Percentiles rank a stretch among this genome's conserved stretches.
Evolutionary conservation across 1,139 yeast species (phyloP).

Genomic region (Debaryomycetaceae sp.): DNA sequence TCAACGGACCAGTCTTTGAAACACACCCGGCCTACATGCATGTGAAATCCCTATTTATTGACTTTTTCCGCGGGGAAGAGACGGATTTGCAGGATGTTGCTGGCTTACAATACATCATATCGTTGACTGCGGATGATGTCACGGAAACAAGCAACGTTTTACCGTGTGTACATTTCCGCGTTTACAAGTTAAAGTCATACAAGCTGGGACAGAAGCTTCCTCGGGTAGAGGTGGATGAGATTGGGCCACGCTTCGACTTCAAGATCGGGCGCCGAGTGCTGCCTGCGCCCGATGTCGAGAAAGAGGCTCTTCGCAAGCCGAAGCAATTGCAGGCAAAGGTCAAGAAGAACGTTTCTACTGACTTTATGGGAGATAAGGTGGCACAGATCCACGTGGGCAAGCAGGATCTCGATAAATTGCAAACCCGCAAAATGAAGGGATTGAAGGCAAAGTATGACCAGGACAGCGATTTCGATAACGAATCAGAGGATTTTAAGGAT

Average conservation of each 20-base stretch:
- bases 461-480: slow-evolving; percentile 39
- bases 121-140: slow-evolving; percentile 69
- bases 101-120: slow-evolving; percentile 83
- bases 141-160: slow-evolving; percentile 49
- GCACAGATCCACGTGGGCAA: slow-evolving; percentile 95
- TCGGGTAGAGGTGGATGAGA: slow-evolving; percentile 86
- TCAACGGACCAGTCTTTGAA: slow-evolving; percentile 89
- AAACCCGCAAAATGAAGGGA: slow-evolving; percentile 98
- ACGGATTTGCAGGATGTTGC: slow-evolving; percentile 86
- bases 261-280: slow-evolving; percentile 77
- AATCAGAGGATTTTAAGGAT: slow-evolving; percentile 29
- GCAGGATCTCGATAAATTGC: slow-evolving; percentile 83
- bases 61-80: slow-evolving; percentile 82
- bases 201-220: slow-evolving; percentile 84
- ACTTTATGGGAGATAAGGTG: slow-evolving; percentile 89
- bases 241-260: slow-evolving; percentile 94
- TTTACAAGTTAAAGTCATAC: slow-evolving; percentile 72
- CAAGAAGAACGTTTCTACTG: slow-evolving; percentile 83
- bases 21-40: slow-evolving; percentile 80
- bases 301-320: slow-evolving; percentile 77
- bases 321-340: slow-evolving; percentile 72
- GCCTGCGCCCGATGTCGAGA: slow-evolving; percentile 84
- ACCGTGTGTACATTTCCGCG: slow-evolving; percentile 83
- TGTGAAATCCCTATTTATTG: slow-evolving; percentile 78
- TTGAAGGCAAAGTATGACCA: slow-evolving; percentile 81